Evolutionary conservation across 441 rosid genomes (phyloP), one percentile per base, ranked within the genome.

Genomic region (Lepidium campestre): DNA sequence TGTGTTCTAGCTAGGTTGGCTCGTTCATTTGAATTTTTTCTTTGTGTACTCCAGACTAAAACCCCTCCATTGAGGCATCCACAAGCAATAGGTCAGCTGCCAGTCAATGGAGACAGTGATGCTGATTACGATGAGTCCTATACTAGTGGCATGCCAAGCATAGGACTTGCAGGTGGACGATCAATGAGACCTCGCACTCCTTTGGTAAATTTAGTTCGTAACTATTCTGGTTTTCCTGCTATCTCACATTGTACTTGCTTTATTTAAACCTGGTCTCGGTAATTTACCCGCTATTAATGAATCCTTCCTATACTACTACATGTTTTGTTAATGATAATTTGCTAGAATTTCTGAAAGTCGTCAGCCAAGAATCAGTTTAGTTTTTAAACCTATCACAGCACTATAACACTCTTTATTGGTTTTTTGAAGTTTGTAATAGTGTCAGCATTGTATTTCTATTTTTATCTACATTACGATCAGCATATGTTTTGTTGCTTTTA

Each of bases 131-230:
- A 72, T 42, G 68, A 62, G 31, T 9, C 71, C 11, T 62, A 65
- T 20, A 65, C 66, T 42, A 75, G 74, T 68, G 73, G 67, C 53
- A 67, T 67, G 32, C 44, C 79, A 5, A 74, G 82, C 40, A 71
- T 83, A 36, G 80, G 90, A 37, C 87, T 77, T 23, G 78, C 78
- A 23, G 78, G 79, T 52, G 86, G 82, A 69, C 75, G 78, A 54
- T 65, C 81, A 40, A 67, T 57, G 69, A 77, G 61, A 27, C 70
- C 83, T 22, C 79, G 57, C 45, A 75, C 87, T 72, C 80, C 82
- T 50, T 55, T 66, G 84, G 87, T 83, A 79, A 73, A 62, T 71
- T 20, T 52, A 42, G 62, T 62, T 35, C 0, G 17, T 70, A 55
- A 37, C 37, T 45, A 62, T 23, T 42, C 13, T 57, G n/a, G 36